Evolutionary conservation across 2,329 filamentous ascomycete species (phyloP).

Genomic region (Cordyceps fumosorosea): DNA sequence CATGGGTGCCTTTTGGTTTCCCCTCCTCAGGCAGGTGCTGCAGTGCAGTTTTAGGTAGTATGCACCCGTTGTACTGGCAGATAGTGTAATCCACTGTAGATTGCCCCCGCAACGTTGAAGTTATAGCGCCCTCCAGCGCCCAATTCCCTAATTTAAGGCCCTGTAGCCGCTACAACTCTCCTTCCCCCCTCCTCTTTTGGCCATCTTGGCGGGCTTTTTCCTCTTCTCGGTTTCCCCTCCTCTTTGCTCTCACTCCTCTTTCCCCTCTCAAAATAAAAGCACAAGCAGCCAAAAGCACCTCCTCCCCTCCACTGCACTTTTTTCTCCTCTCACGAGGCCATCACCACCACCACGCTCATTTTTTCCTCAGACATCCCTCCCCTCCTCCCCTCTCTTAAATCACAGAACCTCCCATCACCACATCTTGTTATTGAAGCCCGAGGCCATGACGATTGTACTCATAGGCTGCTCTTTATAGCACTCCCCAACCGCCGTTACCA

Average conservation of each 20-base stretch:
- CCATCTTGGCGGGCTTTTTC: background rate
- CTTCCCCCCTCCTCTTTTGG: background rate
- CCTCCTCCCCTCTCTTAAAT: background rate
- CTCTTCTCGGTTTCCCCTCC: background rate
- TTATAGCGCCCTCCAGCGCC: background rate
- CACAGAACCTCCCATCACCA: background rate
- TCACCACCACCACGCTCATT: slow-evolving; percentile 1
- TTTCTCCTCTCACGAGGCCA: slow-evolving; percentile 7
- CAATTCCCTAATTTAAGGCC: background rate
- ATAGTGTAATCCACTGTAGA: background rate
- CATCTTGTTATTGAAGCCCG: background rate
- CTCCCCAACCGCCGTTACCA: background rate
- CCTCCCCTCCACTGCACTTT: background rate
- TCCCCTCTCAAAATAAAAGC: background rate
- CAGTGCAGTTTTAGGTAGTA: no score
- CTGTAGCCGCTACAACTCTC: background rate
- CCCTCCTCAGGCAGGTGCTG: no score
- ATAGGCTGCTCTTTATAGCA: slow-evolving; percentile 3
- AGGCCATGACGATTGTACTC: slow-evolving; percentile 3
- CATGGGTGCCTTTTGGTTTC: background rate
- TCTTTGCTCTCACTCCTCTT: background rate
- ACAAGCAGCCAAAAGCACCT: background rate
- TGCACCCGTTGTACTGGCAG: background rate
- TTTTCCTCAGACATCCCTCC: background rate
- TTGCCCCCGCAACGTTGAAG: background rate